Base-by-base conservation (phyloP, 495 filamentous ascomycete genomes). In the Symbiotaphrina buchneri region DNA sequence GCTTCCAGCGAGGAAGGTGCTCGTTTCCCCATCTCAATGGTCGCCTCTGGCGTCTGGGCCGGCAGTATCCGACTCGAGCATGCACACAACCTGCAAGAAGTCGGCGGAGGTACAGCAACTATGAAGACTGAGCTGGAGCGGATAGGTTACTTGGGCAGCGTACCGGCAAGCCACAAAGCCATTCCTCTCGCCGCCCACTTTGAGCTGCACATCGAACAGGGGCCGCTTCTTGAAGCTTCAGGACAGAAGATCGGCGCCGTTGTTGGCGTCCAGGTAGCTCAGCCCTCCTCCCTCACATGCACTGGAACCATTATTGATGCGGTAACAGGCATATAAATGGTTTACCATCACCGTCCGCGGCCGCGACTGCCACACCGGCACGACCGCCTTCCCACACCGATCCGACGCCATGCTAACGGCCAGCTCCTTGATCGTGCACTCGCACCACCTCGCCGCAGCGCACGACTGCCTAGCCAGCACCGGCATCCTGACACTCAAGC, bases 21-120 rank as follows among this genome's bases (percentile, higher is more conserved):
- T 4, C 28, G 43, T 2, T 43, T 40, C 26, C 40, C 43, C 1
- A 32, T 34, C 6, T 39, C 43, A 3, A 45, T 45, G 43, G 38
- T 39, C 32, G 33, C 42, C 4, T 45, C 43, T 17, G 43, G 43
- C 8, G 43, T 45, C 1, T 45, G 43, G 43, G 22, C 22, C 7
- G 22, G 22, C 13, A 11, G 7, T 7, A 25, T 25, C 22, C 22
- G 8, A 25, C 7, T 25, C 13, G 22, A 25, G 13, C 13, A 7
- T 7, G 22, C 22, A 7, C 13, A 11, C 8, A 25, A 25, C 22
- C 22, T 25, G 22, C 22, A 25, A 7, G 22, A 25, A 7, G 13
- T 55, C 23, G 46, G 47, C 28, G 37, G 51, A 14, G 13, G 22
- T 11, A 25, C 8, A 7, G 13, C 22, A 25, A 25, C 22, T 25